Evolutionary conservation across 208 protist species (phyloP).

Genomic region (Naegleria gruberi): DNA sequence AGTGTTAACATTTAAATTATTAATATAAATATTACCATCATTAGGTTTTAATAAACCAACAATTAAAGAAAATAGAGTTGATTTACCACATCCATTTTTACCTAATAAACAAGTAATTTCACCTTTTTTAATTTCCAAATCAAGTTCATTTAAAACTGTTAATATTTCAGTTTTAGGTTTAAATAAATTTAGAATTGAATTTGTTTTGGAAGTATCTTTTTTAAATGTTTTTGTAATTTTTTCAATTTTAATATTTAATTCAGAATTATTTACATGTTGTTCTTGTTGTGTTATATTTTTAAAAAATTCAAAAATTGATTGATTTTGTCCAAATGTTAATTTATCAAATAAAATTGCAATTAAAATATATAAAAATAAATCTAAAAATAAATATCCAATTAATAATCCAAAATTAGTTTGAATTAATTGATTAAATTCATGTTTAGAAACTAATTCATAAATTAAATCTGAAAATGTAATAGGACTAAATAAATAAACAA

Average conservation of each 20-base stretch:
- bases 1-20: slow-evolving; percentile 18
- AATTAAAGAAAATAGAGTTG: slow-evolving; percentile 68
- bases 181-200: not conserved
- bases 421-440: not conserved
- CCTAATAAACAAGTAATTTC: slow-evolving; percentile 73
- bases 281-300: not conserved
- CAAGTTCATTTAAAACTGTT: not conserved
- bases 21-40: slow-evolving; percentile 25
- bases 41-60: slow-evolving; percentile 32
- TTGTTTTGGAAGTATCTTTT: no score
- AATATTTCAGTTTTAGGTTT: not conserved
- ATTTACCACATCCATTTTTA: slow-evolving; percentile 81
- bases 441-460: not conserved
- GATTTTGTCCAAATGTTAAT: not conserved
- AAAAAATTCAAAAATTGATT: not conserved
- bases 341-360: not conserved
- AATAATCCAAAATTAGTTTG: no score
- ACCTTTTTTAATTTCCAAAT: slow-evolving; percentile 26
- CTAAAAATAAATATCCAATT: not conserved
- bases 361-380: not conserved
- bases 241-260: not conserved
- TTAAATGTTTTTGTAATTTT: not conserved
- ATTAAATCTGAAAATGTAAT: not conserved
- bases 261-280: no score
- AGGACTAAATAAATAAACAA: not conserved